Conservation (phyloP, 192 early-diverging fungal genomes). For the Jimgerdemannia flammicorona region DNA sequence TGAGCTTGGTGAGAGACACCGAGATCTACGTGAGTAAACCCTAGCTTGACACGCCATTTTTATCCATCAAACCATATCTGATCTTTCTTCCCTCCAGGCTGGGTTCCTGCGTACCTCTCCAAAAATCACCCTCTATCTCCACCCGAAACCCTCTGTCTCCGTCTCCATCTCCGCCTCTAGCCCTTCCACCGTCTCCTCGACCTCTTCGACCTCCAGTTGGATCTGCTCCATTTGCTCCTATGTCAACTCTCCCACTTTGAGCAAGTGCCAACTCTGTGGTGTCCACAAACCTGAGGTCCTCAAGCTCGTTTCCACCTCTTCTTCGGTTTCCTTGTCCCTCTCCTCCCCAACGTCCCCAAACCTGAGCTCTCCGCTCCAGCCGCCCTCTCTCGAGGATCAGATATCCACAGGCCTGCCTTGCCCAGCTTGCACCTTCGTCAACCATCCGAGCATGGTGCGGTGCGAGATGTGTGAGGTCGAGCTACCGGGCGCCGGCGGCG, state of each 20-base stretch:
- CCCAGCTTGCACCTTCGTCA: constrained; percentile 83
- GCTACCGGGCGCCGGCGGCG: constrained; percentile 31
- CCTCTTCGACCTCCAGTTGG: constrained; percentile 34
- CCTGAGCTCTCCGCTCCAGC: not conserved
- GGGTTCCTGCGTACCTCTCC: constrained; percentile 59
- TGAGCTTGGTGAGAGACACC: constrained; percentile 40
- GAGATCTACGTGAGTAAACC: constrained; percentile 41
- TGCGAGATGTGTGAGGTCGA: constrained; percentile 86
- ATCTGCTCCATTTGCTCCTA: constrained; percentile 51
- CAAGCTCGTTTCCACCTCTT: not conserved
- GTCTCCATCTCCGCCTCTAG: constrained; percentile 5
- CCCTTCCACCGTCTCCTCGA: not conserved
- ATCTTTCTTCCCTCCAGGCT: constrained; percentile 17
- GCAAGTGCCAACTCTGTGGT: constrained; percentile 59
- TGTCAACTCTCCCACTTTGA: constrained; percentile 29
- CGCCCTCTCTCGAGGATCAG: not conserved
- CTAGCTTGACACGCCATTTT: too few species aligned
- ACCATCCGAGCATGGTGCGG: constrained; percentile 70
- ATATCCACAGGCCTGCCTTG: constrained; percentile 38
- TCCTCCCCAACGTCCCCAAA: not conserved
- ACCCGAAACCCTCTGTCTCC: constrained; percentile 11
- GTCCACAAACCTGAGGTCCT: constrained; percentile 22
- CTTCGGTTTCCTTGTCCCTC: not conserved
- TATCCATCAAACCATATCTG: too few species aligned
- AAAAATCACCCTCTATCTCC: constrained; percentile 56